A percentile compares a stretch with the other conserved stretches of the same genome.
Conservation (phyloP, 2,329 filamentous ascomycete genomes). For the Camptophora hylomeconis region DNA sequence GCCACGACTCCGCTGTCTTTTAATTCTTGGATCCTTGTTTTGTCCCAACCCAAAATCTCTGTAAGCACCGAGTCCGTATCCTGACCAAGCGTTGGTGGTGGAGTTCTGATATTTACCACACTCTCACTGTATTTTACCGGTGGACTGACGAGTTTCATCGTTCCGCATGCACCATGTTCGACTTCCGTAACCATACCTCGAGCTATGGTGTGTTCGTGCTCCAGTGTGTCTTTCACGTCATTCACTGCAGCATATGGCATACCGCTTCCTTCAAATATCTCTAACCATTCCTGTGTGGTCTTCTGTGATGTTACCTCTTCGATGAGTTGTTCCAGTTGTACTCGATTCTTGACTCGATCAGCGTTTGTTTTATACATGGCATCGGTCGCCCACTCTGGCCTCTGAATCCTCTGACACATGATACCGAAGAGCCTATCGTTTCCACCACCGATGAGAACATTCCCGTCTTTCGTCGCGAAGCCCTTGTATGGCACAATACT, state of each 20-base stretch:
- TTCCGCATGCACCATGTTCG: slow-evolving; percentile 69
- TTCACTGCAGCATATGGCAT: slow-evolving; percentile 94
- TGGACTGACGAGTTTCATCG: slow-evolving; percentile 81
- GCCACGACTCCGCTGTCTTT: slow-evolving; percentile 55
- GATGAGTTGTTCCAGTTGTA: slow-evolving; percentile 64
- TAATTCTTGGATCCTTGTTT: slow-evolving; percentile 47
- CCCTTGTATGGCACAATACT: slow-evolving; percentile 93
- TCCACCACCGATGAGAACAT: slow-evolving; percentile 50
- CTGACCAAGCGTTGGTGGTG: slow-evolving; percentile 75
- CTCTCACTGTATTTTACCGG: slow-evolving; percentile 88
- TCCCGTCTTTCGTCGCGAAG: slow-evolving; percentile 53
- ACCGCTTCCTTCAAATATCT: slow-evolving; percentile 74
- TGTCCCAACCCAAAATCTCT: slow-evolving; percentile 48
- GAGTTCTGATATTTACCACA: slow-evolving; percentile 58
- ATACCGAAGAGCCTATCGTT: slow-evolving; percentile 51
- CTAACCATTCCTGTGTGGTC: slow-evolving; percentile 80
- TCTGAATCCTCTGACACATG: slow-evolving; percentile 43
- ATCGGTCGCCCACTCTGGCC: slow-evolving; percentile 46
- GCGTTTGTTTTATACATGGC: slow-evolving; percentile 46
- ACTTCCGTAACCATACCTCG: slow-evolving; percentile 83
- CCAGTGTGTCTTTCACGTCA: slow-evolving; percentile 72
- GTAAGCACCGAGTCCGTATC: slow-evolving; percentile 68
- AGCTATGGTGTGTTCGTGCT: slow-evolving; percentile 68
- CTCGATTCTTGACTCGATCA: slow-evolving; percentile 52
- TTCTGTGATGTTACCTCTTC: slow-evolving; percentile 60